phyloP scores from a whole-genome alignment of 192 early-diverging fungal species.

The Rhizoclosmatium globosum region DNA sequence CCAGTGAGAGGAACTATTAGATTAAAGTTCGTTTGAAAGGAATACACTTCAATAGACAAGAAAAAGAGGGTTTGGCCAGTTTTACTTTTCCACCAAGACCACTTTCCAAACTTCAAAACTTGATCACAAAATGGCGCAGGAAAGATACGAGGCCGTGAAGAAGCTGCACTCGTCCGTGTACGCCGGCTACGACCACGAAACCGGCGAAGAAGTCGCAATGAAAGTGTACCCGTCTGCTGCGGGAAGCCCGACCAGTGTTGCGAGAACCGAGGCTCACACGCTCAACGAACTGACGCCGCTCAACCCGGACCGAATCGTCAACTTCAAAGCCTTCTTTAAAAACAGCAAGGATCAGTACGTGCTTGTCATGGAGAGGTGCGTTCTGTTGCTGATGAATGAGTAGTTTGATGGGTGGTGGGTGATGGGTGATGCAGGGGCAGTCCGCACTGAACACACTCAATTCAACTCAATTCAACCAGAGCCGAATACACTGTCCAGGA shows the following conservation, averaged over 20 bases:
- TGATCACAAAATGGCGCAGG: too few relatives aligned
- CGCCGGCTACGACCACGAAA: conserved; percentile 22
- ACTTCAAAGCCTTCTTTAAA: conserved; percentile 27
- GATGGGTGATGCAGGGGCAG: too few relatives aligned
- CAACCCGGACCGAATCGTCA: conserved; percentile 16
- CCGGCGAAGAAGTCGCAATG: conserved; percentile 27
- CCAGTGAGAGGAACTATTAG: too few relatives aligned
- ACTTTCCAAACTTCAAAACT: too few relatives aligned
- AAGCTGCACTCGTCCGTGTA: neutral
- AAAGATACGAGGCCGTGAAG: too few relatives aligned
- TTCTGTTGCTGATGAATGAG: neutral
- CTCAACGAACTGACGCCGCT: neutral
- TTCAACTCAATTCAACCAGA: neutral
- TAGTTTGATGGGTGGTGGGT: too few relatives aligned
- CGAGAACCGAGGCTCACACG: conserved; percentile 10
- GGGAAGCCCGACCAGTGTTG: neutral
- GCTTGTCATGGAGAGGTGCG: conserved; percentile 30
- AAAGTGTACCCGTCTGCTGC: conserved; percentile 7
- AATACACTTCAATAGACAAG: too few relatives aligned
- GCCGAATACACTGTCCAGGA: conserved; percentile 20
- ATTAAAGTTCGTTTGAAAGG: too few relatives aligned
- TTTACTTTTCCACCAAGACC: too few relatives aligned
- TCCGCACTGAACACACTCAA: too few relatives aligned
- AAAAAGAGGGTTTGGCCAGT: too few relatives aligned
- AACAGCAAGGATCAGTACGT: conserved; percentile 26